These are phyloP conservation scores for Pterocarpus santalinus DNA, from an alignment of 306 rosid species.

Conservation along the genomic window DNA sequence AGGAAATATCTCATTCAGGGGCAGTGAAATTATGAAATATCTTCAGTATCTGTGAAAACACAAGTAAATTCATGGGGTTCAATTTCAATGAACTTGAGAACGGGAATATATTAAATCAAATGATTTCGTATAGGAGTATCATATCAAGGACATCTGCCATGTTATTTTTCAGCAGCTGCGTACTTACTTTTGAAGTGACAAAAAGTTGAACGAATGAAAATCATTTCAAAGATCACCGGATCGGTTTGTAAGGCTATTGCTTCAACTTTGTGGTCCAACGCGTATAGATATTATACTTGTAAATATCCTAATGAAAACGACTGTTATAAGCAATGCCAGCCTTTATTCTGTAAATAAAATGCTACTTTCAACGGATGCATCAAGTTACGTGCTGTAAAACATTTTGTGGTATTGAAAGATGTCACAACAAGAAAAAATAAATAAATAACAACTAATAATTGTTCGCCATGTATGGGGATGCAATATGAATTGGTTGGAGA, in stretches of 20 bases:
- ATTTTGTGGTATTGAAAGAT: background rate
- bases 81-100: background rate
- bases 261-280: conserved; percentile 39
- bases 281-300: conserved; percentile 27
- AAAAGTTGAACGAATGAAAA: conserved; percentile 33
- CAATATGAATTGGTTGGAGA: conserved; percentile 37
- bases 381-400: conserved; percentile 42
- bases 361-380: conserved; percentile 47
- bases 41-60: no score
- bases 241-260: conserved; percentile 40
- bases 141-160: conserved; percentile 18
- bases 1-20: no score
- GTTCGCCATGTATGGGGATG: conserved; percentile 49
- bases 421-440: background rate
- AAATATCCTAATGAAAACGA: conserved; percentile 29
- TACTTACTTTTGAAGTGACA: conserved; percentile 17
- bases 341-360: conserved; percentile 30
- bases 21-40: no score
- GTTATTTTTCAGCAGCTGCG: conserved; percentile 21
- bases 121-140: background rate
- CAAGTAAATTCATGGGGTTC: background rate
- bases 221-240: conserved; percentile 48
- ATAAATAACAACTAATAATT: conserved; percentile 8
- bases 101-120: no score
- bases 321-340: conserved; percentile 45